Base-by-base conservation (phyloP, 345 rosid genomes). In the Rhizophora mangle region DNA sequence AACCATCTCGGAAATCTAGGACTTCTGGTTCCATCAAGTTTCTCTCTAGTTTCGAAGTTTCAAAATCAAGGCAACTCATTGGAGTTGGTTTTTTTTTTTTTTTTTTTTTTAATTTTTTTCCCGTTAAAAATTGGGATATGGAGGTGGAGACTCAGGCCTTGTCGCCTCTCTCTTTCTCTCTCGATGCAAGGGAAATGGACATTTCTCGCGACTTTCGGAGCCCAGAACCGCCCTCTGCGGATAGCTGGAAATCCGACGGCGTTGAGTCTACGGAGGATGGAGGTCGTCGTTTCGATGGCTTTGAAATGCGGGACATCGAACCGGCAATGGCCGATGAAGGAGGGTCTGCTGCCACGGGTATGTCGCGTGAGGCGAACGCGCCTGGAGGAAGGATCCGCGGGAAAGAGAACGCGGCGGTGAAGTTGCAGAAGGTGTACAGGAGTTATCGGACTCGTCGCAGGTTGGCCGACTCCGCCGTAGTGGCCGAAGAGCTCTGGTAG, bases 401-500 rank as follows among this genome's bases (percentile, higher is more conserved):
- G 6, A 39, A 26, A 52, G 71, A 60, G 5, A 61, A 26, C 30
- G 69, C 68, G 30, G 93, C 98, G 9, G 87, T 91, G 68, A 89
- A 76, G 78, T 52, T 93, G 37, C 98, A 89, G 86, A 93, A 93
- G 78, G 92, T 89, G 5, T 93, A 93, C 70, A 73, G 90, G 78
- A 81, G 98, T 74, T 91, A 93, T 59, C 97, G 97, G 37, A 93
- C 97, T 53, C 93, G 98, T 69, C 97, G 98, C 21, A 77, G 86
- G 71, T 55, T 93, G 74, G 97, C 98, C 0, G 98, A 93, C 80
- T 85, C 97, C 47, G 98, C 88, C 4, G 88, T 93, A 5, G 88
- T 91, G n/a, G 93, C 88, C 29, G 97, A 90, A 82, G 96, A 89
- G 74, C 85, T 88, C 68, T 93, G 98, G 98, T 90, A 57, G 27